Percentiles rank a stretch among this genome's conserved stretches.
These are phyloP conservation scores for Xylaria multiplex DNA, from an alignment of 2,329 filamentous ascomycete species.

Conservation along the genomic window DNA sequence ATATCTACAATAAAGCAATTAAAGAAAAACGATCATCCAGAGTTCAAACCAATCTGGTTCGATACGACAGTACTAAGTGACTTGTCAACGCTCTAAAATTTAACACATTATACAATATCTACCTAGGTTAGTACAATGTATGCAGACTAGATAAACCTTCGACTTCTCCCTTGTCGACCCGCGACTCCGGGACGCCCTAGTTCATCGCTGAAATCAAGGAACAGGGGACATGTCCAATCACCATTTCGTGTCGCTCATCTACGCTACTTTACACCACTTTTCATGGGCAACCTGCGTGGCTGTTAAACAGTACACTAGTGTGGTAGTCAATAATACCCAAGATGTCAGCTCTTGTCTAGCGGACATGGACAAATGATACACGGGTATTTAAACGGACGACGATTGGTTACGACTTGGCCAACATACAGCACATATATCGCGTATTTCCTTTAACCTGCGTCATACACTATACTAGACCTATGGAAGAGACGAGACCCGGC, in stretches of 20 bases:
- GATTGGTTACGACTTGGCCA: slow-evolving; percentile 19
- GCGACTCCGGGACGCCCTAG: slow-evolving; percentile 27
- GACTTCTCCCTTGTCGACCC: slow-evolving; percentile 27
- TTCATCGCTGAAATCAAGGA: slow-evolving; percentile 15
- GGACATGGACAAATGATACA: background rate
- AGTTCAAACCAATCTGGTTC: background rate
- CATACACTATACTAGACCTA: background rate
- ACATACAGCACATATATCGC: background rate
- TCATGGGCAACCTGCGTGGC: slow-evolving; percentile 8
- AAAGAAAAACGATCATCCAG: background rate
- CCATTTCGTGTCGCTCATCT: slow-evolving; percentile 14
- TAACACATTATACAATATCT: too few species aligned
- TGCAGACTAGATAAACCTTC: background rate
- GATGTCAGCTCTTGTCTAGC: slow-evolving; percentile 14
- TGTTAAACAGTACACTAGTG: background rate
- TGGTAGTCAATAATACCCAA: background rate
- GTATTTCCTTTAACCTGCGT: slow-evolving; percentile 1
- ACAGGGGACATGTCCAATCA: slow-evolving; percentile 25
- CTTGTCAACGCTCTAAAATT: too few species aligned
- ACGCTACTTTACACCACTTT: background rate
- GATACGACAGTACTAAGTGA: too few species aligned
- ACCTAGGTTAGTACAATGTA: too few species aligned
- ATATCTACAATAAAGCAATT: background rate
- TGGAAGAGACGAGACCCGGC: slow-evolving; percentile 11
- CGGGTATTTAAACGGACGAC: background rate